Conservation (phyloP, 148 eudicot species). For the Dianthus caryophyllus region DNA sequence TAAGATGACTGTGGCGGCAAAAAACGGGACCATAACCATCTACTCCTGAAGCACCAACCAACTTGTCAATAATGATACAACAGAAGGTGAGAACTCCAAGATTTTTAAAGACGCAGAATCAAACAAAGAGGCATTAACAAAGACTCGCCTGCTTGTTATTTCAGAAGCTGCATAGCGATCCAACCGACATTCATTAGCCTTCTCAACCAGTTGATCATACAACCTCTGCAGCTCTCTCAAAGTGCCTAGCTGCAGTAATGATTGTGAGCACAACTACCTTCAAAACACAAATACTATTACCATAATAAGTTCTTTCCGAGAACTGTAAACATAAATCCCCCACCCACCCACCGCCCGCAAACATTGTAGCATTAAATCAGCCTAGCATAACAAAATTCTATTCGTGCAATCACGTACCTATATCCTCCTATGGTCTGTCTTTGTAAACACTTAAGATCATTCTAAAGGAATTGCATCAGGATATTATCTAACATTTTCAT, state of each 20-base stretch:
- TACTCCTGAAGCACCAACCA: slow-evolving; percentile 48
- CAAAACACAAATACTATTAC: background rate
- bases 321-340: no score
- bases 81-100: background rate
- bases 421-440: background rate
- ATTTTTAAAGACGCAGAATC: background rate
- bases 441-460: background rate
- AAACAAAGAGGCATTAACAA: background rate
- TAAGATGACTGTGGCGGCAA: slow-evolving; percentile 51
- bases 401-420: background rate
- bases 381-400: background rate
- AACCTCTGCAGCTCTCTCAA: slow-evolving; percentile 79
- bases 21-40: slow-evolving; percentile 87
- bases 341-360: no score
- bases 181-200: slow-evolving; percentile 62
- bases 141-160: slow-evolving; percentile 61
- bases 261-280: slow-evolving; percentile 16
- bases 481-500: background rate
- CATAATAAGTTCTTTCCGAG: background rate
- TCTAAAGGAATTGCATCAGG: background rate
- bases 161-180: slow-evolving; percentile 77
- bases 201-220: slow-evolving; percentile 74
- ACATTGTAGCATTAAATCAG: background rate
- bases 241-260: slow-evolving; percentile 61
- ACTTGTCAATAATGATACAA: background rate